Percentiles rank a stretch among this genome's conserved stretches.
Evolutionary conservation across 164 flowering plant species (phyloP).

Genomic region (grape (Vitis vinifera)): DNA sequence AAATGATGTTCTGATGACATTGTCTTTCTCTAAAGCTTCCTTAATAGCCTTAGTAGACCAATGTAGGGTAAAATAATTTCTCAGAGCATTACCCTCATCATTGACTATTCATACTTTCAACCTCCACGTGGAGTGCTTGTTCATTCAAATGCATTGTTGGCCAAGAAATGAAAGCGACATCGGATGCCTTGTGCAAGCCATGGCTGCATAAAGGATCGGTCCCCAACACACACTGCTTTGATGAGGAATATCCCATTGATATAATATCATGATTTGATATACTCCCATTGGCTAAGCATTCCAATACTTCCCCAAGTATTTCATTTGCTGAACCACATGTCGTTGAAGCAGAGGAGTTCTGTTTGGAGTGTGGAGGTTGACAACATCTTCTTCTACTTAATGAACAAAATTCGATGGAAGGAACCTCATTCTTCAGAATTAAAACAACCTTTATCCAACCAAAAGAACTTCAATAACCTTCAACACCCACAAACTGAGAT

Average conservation of each 20-base stretch:
- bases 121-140: constrained; percentile 13
- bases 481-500: no score
- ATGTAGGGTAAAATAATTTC: constrained; percentile 50
- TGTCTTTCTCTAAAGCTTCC: constrained; percentile 73
- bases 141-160: constrained; percentile 49
- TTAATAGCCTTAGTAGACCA: constrained; percentile 62
- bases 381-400: no score
- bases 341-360: not conserved
- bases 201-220: constrained; percentile 19
- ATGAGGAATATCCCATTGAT: constrained; percentile 14
- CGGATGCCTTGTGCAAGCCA: constrained; percentile 25
- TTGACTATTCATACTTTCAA: constrained; percentile 18
- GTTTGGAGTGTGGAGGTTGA: no score
- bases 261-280: constrained; percentile 11
- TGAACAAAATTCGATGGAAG: no score
- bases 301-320: constrained; percentile 24
- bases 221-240: constrained; percentile 22
- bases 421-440: no score
- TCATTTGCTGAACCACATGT: constrained; percentile 34
- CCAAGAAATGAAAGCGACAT: constrained; percentile 47
- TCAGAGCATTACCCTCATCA: constrained; percentile 24
- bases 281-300: constrained; percentile 18
- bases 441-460: no score
- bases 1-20: constrained; percentile 62
- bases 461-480: no score